Base-by-base conservation (phyloP, 2,329 filamentous ascomycete species). In the Coccinonectria pachysandricola region DNA sequence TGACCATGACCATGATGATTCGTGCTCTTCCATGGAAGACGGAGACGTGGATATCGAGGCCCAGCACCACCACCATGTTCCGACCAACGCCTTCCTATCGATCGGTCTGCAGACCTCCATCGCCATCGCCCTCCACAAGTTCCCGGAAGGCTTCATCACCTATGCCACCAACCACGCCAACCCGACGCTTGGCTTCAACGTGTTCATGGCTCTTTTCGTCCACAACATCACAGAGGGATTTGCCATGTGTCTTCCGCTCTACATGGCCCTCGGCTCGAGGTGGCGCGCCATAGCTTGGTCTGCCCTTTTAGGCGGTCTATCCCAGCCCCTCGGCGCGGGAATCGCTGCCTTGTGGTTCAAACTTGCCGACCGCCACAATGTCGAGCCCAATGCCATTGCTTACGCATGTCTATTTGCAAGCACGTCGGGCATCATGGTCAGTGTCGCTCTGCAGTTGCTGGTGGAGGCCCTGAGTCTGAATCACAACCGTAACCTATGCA, bases 211-310 rank as follows among this genome's bases (percentile, higher is more conserved):
- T 1, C 70, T 98, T 6, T 94, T 94, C 50, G 88, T 98, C 32
- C 91, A 98, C 66, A 98, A 96, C 59, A 93, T 98, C 46, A 87
- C 85, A 15, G 91, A 98, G 59, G 91, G 91, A 2, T 96, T 96
- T 50, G 84, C 87, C 35, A 80, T 98, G 69, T 85, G 86, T 0
- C 61, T 98, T 1, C 91, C 91, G 0, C 65, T 98, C 0, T 98
- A 93, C 55, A 81, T 98, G 46, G 91, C 91, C 2, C 71, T 95
- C 16, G 71, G 79, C 35, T 88, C 77, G 32, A 79, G 86, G 23
- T 61, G 73, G 49, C 79, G 77, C 43, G 88, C 91, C 11, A 91
- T 96, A 60, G 56, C 81, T 32, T 92, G 84, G 76, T 79, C 82
- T 4, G 78, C 81, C 7, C 52, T 94, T 0, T 64, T 98, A 0